Evolutionary conservation across 495 filamentous ascomycete genomes (phyloP).

Genomic region (Neurospora sp.): DNA sequence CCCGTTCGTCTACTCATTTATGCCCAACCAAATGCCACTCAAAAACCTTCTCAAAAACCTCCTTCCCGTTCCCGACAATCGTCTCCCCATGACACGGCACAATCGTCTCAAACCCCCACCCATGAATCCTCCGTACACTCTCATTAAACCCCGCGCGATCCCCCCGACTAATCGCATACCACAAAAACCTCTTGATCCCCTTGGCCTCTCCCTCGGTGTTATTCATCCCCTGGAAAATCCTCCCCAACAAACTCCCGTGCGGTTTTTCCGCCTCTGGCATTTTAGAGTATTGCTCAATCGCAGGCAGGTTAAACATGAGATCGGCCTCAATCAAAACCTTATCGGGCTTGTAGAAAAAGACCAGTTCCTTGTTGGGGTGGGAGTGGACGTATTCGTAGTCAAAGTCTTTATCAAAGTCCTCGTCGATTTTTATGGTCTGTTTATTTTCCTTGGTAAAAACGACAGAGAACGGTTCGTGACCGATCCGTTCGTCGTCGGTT

Average conservation of each 20-base stretch:
- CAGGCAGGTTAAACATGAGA: slow-evolving; percentile 83
- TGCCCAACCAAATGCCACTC: slow-evolving; percentile 66
- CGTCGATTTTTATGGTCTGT: slow-evolving; percentile 36
- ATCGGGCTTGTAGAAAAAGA: slow-evolving; percentile 74
- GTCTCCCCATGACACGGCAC: slow-evolving; percentile 93
- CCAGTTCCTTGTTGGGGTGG: slow-evolving; percentile 78
- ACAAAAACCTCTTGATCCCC: slow-evolving; percentile 70
- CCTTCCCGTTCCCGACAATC: slow-evolving; percentile 66
- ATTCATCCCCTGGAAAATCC: slow-evolving; percentile 50
- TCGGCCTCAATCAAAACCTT: slow-evolving; percentile 84
- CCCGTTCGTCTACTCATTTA: slow-evolving; percentile 13
- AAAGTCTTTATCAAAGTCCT: slow-evolving; percentile 80
- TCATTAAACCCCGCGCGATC: slow-evolving; percentile 60
- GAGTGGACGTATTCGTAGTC: slow-evolving; percentile 72
- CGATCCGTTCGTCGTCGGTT: slow-evolving; percentile 45
- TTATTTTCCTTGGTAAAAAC: slow-evolving; percentile 50
- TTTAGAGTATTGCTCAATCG: slow-evolving; percentile 71
- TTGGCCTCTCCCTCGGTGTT: slow-evolving; percentile 53
- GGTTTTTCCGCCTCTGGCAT: slow-evolving; percentile 42
- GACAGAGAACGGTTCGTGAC: slow-evolving; percentile 56
- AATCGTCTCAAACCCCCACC: slow-evolving; percentile 81
- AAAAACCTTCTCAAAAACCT: slow-evolving; percentile 70
- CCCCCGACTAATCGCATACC: slow-evolving; percentile 59
- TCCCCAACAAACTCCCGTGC: slow-evolving; percentile 49
- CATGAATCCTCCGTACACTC: slow-evolving; percentile 55